Evolutionary conservation across 345 rosid genomes (phyloP), one percentile per base, ranked within the genome.

Genomic region (Lepidium sativum): DNA sequence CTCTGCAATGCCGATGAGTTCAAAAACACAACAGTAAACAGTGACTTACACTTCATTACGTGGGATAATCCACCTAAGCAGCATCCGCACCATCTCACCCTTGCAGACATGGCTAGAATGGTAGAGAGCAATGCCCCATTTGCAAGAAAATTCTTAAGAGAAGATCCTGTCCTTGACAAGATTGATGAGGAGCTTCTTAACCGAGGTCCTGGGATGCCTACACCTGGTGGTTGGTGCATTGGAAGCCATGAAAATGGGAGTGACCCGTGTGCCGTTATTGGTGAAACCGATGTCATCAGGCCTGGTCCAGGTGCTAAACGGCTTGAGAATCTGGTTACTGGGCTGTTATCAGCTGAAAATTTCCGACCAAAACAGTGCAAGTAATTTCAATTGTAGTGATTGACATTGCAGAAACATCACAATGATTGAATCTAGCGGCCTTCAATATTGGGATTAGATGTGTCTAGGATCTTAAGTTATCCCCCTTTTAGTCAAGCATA

Each of bases 1-100:
- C 79, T 94, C 58, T 94, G 99, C 73, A 90, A 94, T 37, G 88
- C 91, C 0, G 83, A 78, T 51, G 95, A 88, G 40, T 94, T 94
- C 69, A 79, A 45, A 20, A 94, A 94, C 81, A 94, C 99, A 15
- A 90, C 99, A 14, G 97, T 90, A 71, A 94, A 94, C 75, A 80
- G 83, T 8, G 99, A 94, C 72, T 80, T 94, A 54, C 99, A 94
- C 69, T 94, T 76, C 81, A 94, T 94, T 75, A 79, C 92, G 14
- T 88, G 99, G 99, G 97, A 88, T 84, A 90, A 88, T 75, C 99
- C 97, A 13, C 99, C 99, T 2, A 90, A 83, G 87, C 99, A 94
- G 78, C 99, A 94, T 68, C 99, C 99, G 0, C 97, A 86, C 74
- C 68, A 79, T 79, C 96, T 94, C 69, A 80, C 63, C 45, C 61